Conservation (phyloP, 1,284 basidiomycete genomes). For the Rhodofomes roseus region DNA sequence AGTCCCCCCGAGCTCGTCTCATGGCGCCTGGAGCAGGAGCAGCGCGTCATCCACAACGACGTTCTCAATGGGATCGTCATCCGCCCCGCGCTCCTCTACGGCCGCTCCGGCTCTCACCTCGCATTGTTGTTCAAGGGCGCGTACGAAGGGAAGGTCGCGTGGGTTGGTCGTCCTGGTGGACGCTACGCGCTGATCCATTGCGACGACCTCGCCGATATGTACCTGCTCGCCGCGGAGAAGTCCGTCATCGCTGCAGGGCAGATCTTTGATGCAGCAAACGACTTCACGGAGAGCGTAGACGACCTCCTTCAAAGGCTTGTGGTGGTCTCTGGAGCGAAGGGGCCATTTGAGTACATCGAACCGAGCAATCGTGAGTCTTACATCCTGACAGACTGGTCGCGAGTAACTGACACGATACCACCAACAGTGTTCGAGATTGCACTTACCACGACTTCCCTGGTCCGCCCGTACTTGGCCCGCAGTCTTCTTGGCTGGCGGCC, state of each 20-base stretch:
- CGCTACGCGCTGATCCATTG: slow-evolving; percentile 41
- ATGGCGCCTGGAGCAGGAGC: slow-evolving; percentile 38
- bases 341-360: slow-evolving; percentile 27
- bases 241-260: slow-evolving; percentile 36
- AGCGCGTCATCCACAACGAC: slow-evolving; percentile 27
- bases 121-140: slow-evolving; percentile 36
- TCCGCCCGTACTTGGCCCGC: slow-evolving; percentile 42
- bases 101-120: slow-evolving; percentile 39
- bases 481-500: slow-evolving; percentile 46
- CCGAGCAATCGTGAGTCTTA: slow-evolving; percentile 36
- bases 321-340: slow-evolving; percentile 36
- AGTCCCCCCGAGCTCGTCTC: slow-evolving; percentile 28
- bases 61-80: slow-evolving; percentile 48
- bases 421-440: no score
- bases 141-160: slow-evolving; percentile 29
- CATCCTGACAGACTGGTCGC: slow-evolving; percentile 10
- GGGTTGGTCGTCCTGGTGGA: slow-evolving; percentile 39
- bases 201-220: slow-evolving; percentile 50
- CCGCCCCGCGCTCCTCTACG: slow-evolving; percentile 45
- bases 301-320: slow-evolving; percentile 41
- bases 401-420: not conserved
- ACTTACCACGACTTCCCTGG: slow-evolving; percentile 15
- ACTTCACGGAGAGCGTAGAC: slow-evolving; percentile 39
- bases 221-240: slow-evolving; percentile 41
- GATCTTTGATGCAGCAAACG: slow-evolving; percentile 45